Base-by-base conservation (phyloP, 1,139 yeast species). In the Hyphopichia wangnamkhiaoensis region DNA sequence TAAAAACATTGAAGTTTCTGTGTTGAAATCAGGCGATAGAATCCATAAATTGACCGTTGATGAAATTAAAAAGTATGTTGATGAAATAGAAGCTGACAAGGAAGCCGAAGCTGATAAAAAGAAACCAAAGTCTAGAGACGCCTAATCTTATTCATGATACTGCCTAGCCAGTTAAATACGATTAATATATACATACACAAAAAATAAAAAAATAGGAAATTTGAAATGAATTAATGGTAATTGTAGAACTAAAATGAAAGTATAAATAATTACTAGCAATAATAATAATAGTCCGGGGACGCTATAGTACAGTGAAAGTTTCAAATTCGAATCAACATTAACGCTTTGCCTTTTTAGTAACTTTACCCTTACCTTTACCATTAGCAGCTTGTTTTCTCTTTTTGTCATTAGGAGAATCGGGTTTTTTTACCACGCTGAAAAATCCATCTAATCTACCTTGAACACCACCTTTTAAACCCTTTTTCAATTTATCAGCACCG, bases 371-470 rank as follows among this genome's bases (percentile, higher is more conserved):
- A 18, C 52, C 58, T 13, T 49, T 50, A 6, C 45, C 52, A 40
- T 59, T 59, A 3, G 46, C 13, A 2, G 46, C 54, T 1, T 48
- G 43, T 16, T 45, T 44, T 37, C 63, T 54, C 50, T 63, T 64
- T 32, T 54, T 59, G 18, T 48, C 56, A 14, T 49, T 48, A 5
- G 46, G 42, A 5, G 45, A 39, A 25, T 43, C 45, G 1, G 76
- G 61, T 55, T 76, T 78, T 4, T 87, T 81, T 21, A 80, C 81
- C 27, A 80, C 87, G 55, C 79, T 80, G 68, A 93, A 93, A 57
- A 93, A 93, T 3, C 96, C 95, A 56, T 91, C 97, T 28, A 93
- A 67, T 49, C 98, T 77, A 5, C 95, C 97, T 60, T 93, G 98
- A 1, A 88, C 85, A 2, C 95, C 93, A 2, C 84, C 74, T 54